phyloP scores from a whole-genome alignment of 2,329 filamentous ascomycete species.

The Talaromyces sp. region DNA sequence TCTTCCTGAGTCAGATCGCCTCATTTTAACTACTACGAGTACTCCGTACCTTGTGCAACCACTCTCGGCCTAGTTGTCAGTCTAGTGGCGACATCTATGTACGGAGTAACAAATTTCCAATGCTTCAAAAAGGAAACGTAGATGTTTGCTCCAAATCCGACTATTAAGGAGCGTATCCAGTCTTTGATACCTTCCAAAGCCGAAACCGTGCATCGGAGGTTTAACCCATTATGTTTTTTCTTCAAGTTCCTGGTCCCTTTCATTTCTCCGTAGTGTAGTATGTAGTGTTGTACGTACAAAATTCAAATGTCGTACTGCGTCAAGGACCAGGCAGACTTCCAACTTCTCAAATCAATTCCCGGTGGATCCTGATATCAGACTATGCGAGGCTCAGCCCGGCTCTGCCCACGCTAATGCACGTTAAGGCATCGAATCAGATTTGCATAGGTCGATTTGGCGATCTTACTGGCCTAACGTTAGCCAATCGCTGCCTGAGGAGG shows the following conservation, averaged over 20 bases:
- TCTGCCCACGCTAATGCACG: constrained; percentile 15
- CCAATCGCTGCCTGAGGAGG: constrained; percentile 7
- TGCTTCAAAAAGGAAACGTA: neutral
- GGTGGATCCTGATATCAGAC: neutral
- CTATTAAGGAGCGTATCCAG: neutral
- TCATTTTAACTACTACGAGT: too few relatives aligned
- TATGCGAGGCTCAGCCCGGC: constrained; percentile 13
- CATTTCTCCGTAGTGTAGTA: neutral
- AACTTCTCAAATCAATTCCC: neutral
- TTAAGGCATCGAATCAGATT: constrained; percentile 13
- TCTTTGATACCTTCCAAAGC: neutral
- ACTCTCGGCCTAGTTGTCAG: neutral
- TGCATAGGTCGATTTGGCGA: constrained; percentile 1
- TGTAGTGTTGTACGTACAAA: neutral
- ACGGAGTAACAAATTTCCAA: too few relatives aligned
- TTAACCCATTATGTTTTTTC: neutral
- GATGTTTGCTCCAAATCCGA: neutral
- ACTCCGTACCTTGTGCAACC: neutral
- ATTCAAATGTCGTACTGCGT: neutral
- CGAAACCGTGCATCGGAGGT: neutral
- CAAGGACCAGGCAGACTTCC: neutral
- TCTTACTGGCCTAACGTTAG: constrained; percentile 10
- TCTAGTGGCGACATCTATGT: neutral
- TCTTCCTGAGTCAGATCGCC: neutral
- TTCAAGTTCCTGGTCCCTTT: neutral